A percentile compares a stretch with the other conserved stretches of the same genome.
These are phyloP conservation scores for Coemansia brasiliensis DNA, from an alignment of 192 early-diverging fungal genomes.

Conservation along the genomic window DNA sequence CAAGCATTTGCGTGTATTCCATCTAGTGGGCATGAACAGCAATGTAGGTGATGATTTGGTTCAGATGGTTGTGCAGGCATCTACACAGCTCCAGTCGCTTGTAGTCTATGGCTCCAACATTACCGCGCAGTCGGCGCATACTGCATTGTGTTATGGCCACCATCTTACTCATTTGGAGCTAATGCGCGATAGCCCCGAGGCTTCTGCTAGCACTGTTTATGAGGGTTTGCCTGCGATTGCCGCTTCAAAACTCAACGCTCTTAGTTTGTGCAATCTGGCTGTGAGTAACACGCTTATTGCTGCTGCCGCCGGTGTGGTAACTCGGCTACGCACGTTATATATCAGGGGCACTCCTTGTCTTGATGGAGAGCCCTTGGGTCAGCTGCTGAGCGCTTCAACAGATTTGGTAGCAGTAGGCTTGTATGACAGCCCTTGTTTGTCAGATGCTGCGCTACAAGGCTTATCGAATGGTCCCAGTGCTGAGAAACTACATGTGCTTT, in stretches of 20 bases:
- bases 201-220: neutral
- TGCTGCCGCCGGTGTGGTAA: conserved; percentile 15
- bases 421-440: conserved; percentile 23
- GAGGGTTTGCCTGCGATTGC: conserved; percentile 7
- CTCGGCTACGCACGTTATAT: conserved; percentile 32
- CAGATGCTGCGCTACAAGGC: conserved; percentile 19
- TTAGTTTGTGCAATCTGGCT: conserved; percentile 32
- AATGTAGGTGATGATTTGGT: conserved; percentile 32
- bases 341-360: conserved; percentile 25
- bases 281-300: conserved; percentile 21
- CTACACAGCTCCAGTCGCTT: conserved; percentile 33
- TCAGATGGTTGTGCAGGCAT: conserved; percentile 10
- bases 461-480: conserved; percentile 32
- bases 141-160: conserved; percentile 7
- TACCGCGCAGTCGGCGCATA: conserved; percentile 17
- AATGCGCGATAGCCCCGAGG: conserved; percentile 24
- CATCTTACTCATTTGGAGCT: conserved; percentile 35
- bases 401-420: conserved; percentile 31
- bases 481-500: conserved; percentile 17
- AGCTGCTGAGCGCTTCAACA: conserved; percentile 18
- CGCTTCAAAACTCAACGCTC: conserved; percentile 22
- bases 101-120: conserved; percentile 35
- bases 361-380: conserved; percentile 18
- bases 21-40: conserved; percentile 28
- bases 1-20: conserved; percentile 21